Conservation (phyloP, 805 yeast genomes). For the Saccharomycopsis sp. region DNA sequence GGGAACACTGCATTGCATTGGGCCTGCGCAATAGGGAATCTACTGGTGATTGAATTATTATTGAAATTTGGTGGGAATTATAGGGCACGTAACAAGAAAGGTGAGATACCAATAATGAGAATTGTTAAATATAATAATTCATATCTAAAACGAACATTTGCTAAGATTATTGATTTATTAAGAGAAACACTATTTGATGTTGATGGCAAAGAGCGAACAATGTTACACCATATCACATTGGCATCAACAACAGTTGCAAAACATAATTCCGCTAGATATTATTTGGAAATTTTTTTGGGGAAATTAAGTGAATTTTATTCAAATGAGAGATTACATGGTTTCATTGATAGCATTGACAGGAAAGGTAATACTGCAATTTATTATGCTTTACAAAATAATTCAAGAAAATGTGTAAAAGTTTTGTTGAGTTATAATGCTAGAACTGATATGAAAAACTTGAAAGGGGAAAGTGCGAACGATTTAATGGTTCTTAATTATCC, state of each 20-base stretch:
- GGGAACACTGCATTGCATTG: conserved; percentile 94
- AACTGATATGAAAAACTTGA: conserved; percentile 34
- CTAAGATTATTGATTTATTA: conserved; percentile 67
- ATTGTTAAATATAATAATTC: conserved; percentile 84
- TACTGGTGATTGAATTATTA: conserved; percentile 68
- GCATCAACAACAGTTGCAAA: conserved; percentile 61
- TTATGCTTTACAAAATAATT: conserved; percentile 56
- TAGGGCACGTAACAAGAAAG: conserved; percentile 52
- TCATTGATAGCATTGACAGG: conserved; percentile 59
- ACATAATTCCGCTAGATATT: conserved; percentile 75
- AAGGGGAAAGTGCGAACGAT: conserved; percentile 26
- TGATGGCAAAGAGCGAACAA: conserved; percentile 67
- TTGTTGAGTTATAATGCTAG: conserved; percentile 44
- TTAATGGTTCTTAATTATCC: conserved; percentile 16
- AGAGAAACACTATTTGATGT: conserved; percentile 71
- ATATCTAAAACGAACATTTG: conserved; percentile 72
- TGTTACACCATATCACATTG: conserved; percentile 78
- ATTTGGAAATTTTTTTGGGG: conserved; percentile 67
- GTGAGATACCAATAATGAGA: conserved; percentile 84
- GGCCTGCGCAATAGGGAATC: conserved; percentile 94
- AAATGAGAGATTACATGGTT: conserved; percentile 36
- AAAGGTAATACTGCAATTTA: conserved; percentile 79
- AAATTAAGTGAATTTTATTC: conserved; percentile 63
- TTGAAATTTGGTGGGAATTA: conserved; percentile 70
- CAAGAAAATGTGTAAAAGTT: conserved; percentile 44